phyloP scores from a whole-genome alignment of 352 stramenopile genomes.

The Phytophthora sp. region DNA sequence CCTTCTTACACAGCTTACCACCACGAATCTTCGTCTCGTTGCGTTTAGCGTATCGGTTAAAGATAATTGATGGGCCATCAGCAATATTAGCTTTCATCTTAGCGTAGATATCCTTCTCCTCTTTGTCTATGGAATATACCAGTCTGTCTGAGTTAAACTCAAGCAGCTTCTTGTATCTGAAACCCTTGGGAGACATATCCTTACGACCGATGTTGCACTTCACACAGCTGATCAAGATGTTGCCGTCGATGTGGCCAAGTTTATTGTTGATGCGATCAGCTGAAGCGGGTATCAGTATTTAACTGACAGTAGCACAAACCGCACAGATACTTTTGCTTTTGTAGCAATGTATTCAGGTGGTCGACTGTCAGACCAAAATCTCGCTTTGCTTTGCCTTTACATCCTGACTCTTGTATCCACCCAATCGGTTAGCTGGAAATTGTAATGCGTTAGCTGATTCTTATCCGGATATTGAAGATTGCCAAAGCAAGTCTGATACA shows the following conservation, averaged over 20 bases:
- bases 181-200: constrained; percentile 16
- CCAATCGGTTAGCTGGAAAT: constrained; percentile 8
- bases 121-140: neutral
- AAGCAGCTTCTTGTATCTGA: constrained; percentile 16
- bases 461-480: no score
- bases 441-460: no score
- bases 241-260: no score
- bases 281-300: no score
- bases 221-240: constrained; percentile 23
- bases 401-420: no score
- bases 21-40: constrained; percentile 24
- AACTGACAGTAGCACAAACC: no score
- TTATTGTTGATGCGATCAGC: no score
- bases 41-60: neutral
- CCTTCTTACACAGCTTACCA: constrained; percentile 26
- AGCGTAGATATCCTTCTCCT: neutral
- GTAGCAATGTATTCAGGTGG: no score
- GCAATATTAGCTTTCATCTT: constrained; percentile 1
- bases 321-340: no score
- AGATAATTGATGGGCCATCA: neutral
- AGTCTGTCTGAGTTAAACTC: constrained; percentile 7
- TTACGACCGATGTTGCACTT: constrained; percentile 4
- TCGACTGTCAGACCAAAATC: constrained; percentile 23
- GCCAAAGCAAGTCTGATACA: no score
- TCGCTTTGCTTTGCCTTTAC: constrained; percentile 23